These are phyloP conservation scores for Clarireedia sp. DNA, from an alignment of 2,329 filamentous ascomycete species.

Conservation along the genomic window DNA sequence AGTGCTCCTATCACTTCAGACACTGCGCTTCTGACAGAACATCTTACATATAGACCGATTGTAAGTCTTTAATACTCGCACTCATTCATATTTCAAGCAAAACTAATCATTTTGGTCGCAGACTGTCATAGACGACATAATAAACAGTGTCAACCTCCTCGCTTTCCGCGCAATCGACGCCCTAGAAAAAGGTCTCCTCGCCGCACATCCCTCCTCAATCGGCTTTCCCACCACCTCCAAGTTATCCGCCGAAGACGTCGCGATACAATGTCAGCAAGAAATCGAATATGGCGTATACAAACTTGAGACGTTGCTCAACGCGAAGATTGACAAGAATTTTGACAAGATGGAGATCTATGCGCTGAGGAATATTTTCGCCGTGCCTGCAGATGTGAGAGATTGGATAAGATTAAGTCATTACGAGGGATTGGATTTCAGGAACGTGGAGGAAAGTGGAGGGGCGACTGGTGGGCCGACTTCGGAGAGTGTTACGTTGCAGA, in stretches of 20 bases:
- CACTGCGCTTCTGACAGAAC: conserved; percentile 77
- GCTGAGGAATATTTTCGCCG: conserved; percentile 73
- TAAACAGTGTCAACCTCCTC: conserved; percentile 91
- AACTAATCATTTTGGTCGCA: conserved; percentile 31
- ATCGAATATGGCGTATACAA: conserved; percentile 85
- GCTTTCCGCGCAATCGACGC: conserved; percentile 84
- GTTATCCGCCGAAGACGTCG: conserved; percentile 33
- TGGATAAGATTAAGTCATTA: conserved; percentile 85
- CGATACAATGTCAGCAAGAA: conserved; percentile 53
- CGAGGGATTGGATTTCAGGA: conserved; percentile 37
- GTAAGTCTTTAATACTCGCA: conserved; percentile 42
- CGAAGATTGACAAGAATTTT: conserved; percentile 76
- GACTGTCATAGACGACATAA: conserved; percentile 95
- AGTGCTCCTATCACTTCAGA: conserved; percentile 23
- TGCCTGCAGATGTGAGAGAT: conserved; percentile 61
- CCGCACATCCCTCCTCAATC: conserved; percentile 64
- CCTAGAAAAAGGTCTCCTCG: conserved; percentile 73
- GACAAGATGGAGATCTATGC: conserved; percentile 86
- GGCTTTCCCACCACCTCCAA: conserved; percentile 59
- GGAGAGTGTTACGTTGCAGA: conserved; percentile 63
- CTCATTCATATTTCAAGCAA: conserved; percentile 3
- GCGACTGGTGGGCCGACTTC: conserved; percentile 35
- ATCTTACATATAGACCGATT: conserved; percentile 88
- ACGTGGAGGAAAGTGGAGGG: conserved; percentile 34
- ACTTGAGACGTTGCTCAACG: conserved; percentile 72